Conservation (phyloP, 257 asterid genomes). For the Voacanga thouarsii region DNA sequence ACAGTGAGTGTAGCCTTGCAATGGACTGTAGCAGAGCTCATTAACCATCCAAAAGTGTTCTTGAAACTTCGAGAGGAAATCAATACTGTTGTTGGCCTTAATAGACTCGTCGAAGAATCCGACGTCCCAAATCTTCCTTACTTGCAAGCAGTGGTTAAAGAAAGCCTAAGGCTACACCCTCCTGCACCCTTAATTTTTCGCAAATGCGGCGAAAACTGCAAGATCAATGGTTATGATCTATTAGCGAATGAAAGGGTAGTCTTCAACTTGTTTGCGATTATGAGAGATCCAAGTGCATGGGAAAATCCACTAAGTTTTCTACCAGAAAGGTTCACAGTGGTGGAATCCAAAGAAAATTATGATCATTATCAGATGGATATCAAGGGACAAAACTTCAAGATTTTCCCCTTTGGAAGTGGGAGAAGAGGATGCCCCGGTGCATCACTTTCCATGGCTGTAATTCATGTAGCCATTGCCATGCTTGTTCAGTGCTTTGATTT, state of each 20-base stretch:
- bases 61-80: slow-evolving; percentile 45
- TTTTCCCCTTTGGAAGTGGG: too few species aligned
- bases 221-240: slow-evolving; percentile 36
- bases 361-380: too few species aligned
- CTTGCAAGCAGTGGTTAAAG: slow-evolving; percentile 56
- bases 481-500: too few species aligned
- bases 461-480: too few species aligned
- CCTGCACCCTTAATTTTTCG: slow-evolving; percentile 47
- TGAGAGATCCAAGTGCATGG: slow-evolving; percentile 52
- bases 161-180: slow-evolving; percentile 52
- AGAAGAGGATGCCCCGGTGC: too few species aligned
- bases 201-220: slow-evolving; percentile 39
- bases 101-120: slow-evolving; percentile 47
- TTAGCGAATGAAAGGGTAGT: slow-evolving; percentile 40
- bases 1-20: slow-evolving; percentile 57
- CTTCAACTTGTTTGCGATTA: slow-evolving; percentile 56
- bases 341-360: too few species aligned
- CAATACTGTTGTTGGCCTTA: slow-evolving; percentile 23
- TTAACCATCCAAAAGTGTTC: slow-evolving; percentile 44
- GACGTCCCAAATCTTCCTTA: slow-evolving; percentile 50
- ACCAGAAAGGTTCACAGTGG: slow-evolving; percentile 45
- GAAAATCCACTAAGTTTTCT: slow-evolving; percentile 43
- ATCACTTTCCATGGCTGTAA: too few species aligned
- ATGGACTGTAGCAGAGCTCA: slow-evolving; percentile 68
- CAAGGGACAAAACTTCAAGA: too few species aligned